Conservation (phyloP, 176 grass and related monocot genomes). For the Eleusine coracana region DNA sequence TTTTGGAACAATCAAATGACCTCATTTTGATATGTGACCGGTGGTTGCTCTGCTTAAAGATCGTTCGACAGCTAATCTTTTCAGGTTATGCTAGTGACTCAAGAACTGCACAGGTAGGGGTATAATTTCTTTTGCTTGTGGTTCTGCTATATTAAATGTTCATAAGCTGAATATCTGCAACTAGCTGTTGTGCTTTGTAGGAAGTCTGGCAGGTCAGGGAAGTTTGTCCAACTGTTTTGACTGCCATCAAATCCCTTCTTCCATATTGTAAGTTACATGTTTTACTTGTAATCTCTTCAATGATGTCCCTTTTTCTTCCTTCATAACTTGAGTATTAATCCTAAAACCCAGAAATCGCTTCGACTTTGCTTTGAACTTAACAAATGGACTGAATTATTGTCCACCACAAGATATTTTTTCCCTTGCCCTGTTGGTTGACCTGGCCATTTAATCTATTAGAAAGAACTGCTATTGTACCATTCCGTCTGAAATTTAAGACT, state of each 20-base stretch:
- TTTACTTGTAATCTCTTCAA: slow-evolving; percentile 7
- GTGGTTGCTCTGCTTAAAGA: slow-evolving; percentile 92
- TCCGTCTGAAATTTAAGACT: neutral
- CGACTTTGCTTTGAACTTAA: neutral
- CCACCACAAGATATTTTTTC: slow-evolving; percentile 11
- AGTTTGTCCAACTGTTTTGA: slow-evolving; percentile 92
- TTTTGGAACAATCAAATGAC: slow-evolving; percentile 69
- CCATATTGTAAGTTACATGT: slow-evolving; percentile 74
- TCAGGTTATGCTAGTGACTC: slow-evolving; percentile 89
- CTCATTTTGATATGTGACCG: slow-evolving; percentile 81
- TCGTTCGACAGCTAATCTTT: slow-evolving; percentile 78
- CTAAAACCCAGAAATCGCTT: slow-evolving; percentile 16
- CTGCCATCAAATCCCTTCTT: slow-evolving; percentile 89
- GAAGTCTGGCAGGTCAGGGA: slow-evolving; percentile 95
- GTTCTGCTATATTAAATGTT: slow-evolving; percentile 24
- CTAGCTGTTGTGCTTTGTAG: slow-evolving; percentile 50
- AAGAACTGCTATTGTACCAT: slow-evolving; percentile 6
- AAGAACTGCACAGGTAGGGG: slow-evolving; percentile 79
- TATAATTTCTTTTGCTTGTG: slow-evolving; percentile 19
- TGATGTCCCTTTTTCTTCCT: neutral
- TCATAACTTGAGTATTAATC: slow-evolving; percentile 10
- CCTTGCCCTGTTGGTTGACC: slow-evolving; percentile 7
- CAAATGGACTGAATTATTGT: neutral
- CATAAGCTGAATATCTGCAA: slow-evolving; percentile 33
- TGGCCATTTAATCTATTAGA: slow-evolving; percentile 14